phyloP scores from a whole-genome alignment of 257 asterid genomes.

The Forsythia viridissima region DNA sequence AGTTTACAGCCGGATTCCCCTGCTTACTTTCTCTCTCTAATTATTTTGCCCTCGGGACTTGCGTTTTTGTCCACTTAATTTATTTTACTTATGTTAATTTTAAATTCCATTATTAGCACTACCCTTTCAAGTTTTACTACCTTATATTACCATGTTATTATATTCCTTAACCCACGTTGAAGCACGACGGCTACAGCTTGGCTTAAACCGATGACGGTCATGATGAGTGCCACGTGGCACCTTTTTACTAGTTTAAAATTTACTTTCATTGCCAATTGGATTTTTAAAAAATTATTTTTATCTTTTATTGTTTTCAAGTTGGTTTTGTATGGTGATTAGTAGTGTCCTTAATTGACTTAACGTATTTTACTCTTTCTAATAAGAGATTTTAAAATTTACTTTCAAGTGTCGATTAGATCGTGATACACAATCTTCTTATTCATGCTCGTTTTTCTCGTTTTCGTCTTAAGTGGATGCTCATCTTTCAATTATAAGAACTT shows the following conservation, averaged over 20 bases:
- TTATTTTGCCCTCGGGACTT: constrained; percentile 45
- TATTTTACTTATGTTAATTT: constrained; percentile 7
- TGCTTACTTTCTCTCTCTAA: constrained; percentile 32
- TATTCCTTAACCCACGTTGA: constrained; percentile 92
- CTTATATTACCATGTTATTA: constrained; percentile 59
- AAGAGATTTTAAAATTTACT: too few species aligned
- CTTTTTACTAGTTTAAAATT: background rate
- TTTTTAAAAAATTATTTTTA: constrained; percentile 3
- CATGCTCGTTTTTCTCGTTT: too few species aligned
- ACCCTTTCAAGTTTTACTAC: constrained; percentile 24
- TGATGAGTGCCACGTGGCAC: constrained; percentile 47
- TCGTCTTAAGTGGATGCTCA: too few species aligned
- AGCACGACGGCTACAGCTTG: constrained; percentile 94
- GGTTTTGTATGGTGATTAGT: background rate
- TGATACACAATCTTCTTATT: too few species aligned
- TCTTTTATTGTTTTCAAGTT: background rate
- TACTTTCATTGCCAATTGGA: background rate
- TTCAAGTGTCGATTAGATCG: too few species aligned
- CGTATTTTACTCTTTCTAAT: too few species aligned
- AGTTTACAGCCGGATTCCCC: constrained; percentile 67
- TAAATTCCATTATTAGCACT: constrained; percentile 27
- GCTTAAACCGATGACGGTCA: constrained; percentile 36
- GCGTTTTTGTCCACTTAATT: constrained; percentile 24
- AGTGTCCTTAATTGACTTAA: background rate
- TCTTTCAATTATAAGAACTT: too few species aligned